Conservation (phyloP, 2,329 filamentous ascomycete species). For the Knufia petricola region DNA sequence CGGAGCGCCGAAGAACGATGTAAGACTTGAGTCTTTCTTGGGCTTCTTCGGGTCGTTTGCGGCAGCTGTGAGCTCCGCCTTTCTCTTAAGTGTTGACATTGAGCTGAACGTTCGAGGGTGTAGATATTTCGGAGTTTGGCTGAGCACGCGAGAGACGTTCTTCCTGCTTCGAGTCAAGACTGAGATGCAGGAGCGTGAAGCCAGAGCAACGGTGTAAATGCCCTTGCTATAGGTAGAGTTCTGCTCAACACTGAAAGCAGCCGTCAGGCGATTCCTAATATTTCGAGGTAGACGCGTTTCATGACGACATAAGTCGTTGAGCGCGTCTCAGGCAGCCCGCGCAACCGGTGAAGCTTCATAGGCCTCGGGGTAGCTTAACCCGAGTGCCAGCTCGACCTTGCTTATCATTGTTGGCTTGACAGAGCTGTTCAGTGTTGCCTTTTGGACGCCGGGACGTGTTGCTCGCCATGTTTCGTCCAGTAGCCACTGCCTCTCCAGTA, state of each 20-base stretch:
- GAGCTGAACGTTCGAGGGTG: not conserved
- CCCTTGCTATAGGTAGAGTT: not conserved
- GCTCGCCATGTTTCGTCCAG: not conserved
- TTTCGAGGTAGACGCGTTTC: too few species aligned
- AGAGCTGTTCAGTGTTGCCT: too few species aligned
- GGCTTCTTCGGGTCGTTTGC: slow-evolving; percentile 56
- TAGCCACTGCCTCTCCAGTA: not conserved
- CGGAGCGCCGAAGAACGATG: slow-evolving; percentile 74
- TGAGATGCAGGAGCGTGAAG: not conserved
- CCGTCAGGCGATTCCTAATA: not conserved
- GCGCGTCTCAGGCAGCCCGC: too few species aligned
- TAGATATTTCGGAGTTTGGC: too few species aligned
- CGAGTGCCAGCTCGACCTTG: too few species aligned
- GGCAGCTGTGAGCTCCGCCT: slow-evolving; percentile 12
- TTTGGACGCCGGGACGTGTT: not conserved
- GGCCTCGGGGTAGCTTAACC: too few species aligned
- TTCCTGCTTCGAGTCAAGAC: not conserved
- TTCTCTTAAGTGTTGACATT: slow-evolving; percentile 18
- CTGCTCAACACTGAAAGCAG: too few species aligned
- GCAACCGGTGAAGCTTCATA: too few species aligned
- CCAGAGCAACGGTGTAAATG: not conserved
- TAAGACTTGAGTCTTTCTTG: slow-evolving; percentile 69
- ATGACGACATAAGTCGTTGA: too few species aligned
- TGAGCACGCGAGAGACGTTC: not conserved
- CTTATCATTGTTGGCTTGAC: too few species aligned